Base-by-base conservation (phyloP, 169 alveolate species). In the Plasmodium vivax region DNA sequence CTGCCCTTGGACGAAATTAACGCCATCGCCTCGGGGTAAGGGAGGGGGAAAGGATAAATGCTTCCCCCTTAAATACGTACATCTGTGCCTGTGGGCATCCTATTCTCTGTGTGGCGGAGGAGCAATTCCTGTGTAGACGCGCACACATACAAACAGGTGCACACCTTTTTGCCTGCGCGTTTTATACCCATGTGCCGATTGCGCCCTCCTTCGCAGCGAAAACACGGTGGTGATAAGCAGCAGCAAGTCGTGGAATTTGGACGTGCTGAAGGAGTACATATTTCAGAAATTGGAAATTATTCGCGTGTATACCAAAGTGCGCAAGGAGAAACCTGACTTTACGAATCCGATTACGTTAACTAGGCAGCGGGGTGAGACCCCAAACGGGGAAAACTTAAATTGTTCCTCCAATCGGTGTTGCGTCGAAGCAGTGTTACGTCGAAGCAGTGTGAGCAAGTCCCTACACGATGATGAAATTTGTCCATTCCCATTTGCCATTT, bases 241-340 rank as follows among this genome's bases (percentile, higher is more conserved):
- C 74, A 90, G 94, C 74, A 90, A 90, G 72, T 81, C 88, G 45
- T 95, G 97, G 97, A 95, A 95, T 79, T 80, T 95, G 68, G 96
- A 95, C 56, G 95, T 95, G 8, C 45, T 95, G 36, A 93, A 93
- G 56, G 96, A 95, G 84, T 93, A 93, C 30, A 95, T 95, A 92
- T 93, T 95, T 94, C 96, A 95, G 72, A 92, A 91, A 36, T 84
- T 95, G 47, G 96, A 95, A 51, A 85, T 95, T 68, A 93, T 95
- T 92, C 92, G 97, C 58, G 94, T 99, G 45, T 99, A 99, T 97
- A 99, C 99, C 45, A 99, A 99, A 96, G 99, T 99, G 74, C 98
- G 98, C 96, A 99, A 99, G 68, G 98, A 97, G 83, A 97, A 97
- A 41, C 99, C 99, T 7, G 99, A 98, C 93, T 98, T 97, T 96